Conservation (phyloP, 495 filamentous ascomycete species). For the Trichodelitschia bisporula region DNA sequence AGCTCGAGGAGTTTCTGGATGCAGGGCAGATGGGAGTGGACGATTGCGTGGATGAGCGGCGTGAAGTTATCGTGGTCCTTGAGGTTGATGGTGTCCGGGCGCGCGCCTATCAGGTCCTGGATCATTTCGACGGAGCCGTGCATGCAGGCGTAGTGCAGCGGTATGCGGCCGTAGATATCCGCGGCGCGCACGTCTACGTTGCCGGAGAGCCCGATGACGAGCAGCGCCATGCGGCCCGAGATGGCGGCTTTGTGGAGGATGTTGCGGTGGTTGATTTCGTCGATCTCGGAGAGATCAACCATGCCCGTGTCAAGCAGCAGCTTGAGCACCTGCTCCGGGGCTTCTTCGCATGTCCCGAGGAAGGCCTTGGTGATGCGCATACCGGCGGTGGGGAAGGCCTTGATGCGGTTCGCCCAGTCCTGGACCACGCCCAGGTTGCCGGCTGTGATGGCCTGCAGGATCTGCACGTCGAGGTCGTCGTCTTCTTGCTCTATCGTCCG, state of each 20-base stretch:
- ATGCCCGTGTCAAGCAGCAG: conserved; percentile 55
- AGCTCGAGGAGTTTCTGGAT: conserved; percentile 47
- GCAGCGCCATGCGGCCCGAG: conserved; percentile 53
- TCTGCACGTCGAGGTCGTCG: conserved; percentile 61
- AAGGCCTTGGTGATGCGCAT: conserved; percentile 74
- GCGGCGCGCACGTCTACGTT: conserved; percentile 51
- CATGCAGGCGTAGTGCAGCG: conserved; percentile 90
- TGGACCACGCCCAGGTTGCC: conserved; percentile 39
- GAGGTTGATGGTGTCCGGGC: conserved; percentile 44
- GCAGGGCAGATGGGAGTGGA: conserved; percentile 54
- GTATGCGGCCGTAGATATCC: conserved; percentile 85
- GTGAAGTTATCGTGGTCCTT: conserved; percentile 97
- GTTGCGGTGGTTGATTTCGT: conserved; percentile 94
- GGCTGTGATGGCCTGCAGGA: conserved; percentile 62
- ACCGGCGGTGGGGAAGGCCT: conserved; percentile 27
- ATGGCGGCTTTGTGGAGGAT: conserved; percentile 89
- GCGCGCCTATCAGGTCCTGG: conserved; percentile 34
- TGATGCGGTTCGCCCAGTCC: conserved; percentile 35
- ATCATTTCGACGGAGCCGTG: conserved; percentile 77
- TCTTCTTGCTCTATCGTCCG: too few relatives aligned
- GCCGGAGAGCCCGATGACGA: conserved; percentile 42
- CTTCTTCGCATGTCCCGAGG: conserved; percentile 64
- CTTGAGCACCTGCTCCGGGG: conserved; percentile 49
- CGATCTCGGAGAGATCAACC: conserved; percentile 68
- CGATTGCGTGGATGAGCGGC: conserved; percentile 81